Conservation (phyloP, 176 grass and related monocot genomes). For the Cocos nucifera region DNA sequence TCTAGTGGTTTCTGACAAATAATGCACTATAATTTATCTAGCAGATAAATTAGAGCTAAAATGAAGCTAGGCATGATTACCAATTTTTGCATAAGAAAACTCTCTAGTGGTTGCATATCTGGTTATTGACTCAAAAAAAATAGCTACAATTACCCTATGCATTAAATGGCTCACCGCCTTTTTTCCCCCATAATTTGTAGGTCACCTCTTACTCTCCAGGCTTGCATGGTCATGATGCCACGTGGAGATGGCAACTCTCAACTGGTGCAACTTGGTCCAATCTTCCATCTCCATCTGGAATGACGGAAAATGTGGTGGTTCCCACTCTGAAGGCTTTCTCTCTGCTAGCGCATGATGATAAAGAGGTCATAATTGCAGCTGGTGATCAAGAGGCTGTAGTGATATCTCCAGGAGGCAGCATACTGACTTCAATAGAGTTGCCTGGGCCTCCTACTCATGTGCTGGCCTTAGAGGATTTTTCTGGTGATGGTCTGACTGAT, state of each 20-base stretch:
- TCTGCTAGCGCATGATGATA: constrained; percentile 34
- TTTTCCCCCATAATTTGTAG: constrained; percentile 13
- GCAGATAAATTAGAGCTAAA: too few relatives aligned
- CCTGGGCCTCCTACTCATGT: constrained; percentile 65
- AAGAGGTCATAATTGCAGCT: constrained; percentile 59
- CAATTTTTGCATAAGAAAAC: too few relatives aligned
- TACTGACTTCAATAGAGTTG: constrained; percentile 60
- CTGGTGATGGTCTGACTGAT: constrained; percentile 74
- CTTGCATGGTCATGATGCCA: constrained; percentile 60
- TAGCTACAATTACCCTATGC: too few relatives aligned
- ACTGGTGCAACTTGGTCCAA: constrained; percentile 91
- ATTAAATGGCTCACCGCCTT: too few relatives aligned
- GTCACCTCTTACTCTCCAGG: constrained; percentile 80
- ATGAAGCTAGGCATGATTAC: too few relatives aligned
- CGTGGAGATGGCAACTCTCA: constrained; percentile 92
- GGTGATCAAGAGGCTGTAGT: constrained; percentile 85
- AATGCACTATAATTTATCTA: too few relatives aligned
- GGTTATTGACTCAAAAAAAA: too few relatives aligned
- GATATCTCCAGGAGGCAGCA: constrained; percentile 57
- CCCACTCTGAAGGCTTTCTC: constrained; percentile 78
- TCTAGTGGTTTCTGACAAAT: too few relatives aligned
- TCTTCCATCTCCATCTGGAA: constrained; percentile 72
- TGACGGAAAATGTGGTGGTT: constrained; percentile 83
- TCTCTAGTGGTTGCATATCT: too few relatives aligned
- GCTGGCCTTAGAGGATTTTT: constrained; percentile 67